Evolutionary conservation across 495 filamentous ascomycete species (phyloP), one percentile per base, ranked within the genome.

Genomic region (Friedmanniomyces simplex): DNA sequence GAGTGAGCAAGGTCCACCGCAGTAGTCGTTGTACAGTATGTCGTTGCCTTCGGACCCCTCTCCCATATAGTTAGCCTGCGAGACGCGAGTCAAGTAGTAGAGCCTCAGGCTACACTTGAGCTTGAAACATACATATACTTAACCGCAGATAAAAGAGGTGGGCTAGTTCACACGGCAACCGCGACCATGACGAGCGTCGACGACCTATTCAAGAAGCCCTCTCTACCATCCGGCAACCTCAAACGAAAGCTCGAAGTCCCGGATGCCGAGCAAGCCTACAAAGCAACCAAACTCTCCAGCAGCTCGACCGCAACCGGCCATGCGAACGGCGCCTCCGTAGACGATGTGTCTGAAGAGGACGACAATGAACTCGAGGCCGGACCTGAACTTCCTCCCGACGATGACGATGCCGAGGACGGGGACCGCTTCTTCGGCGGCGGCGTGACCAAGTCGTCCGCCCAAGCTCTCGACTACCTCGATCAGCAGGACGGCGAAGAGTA

Each of bases 371-470:
- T 72, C 1, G 79, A 79, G 61, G 82, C 82, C 20, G 88, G 85
- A 4, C 85, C 86, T 4, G 76, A 82, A 32, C 66, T 85, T 14
- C 89, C 89, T 1, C 82, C 83, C 0, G 74, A 76, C 34, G 79
- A 79, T 42, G 82, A 83, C 16, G 74, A 77, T 32, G 90, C 6
- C 65, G 91, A 96, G 66, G 87, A 94, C 53, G 93, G 91, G 57
- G 91, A 91, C 0, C 82, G 93, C 49, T 99, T 99, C 75, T 97
- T 95, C 65, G 93, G 91, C 43, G 88, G 89, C 54, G 93, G 93
- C 43, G 84, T 97, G 61, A 87, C 86, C 26, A 79, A 81, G 30
- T 78, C 85, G 55, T 89, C 93, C 55, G 82, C 80, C 2, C 82
- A 91, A 57, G 88, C 90, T n/a, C 79, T 99, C 67, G 85, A 97